Conservation (phyloP, 495 filamentous ascomycete species). For the Podospora tetraspora region DNA sequence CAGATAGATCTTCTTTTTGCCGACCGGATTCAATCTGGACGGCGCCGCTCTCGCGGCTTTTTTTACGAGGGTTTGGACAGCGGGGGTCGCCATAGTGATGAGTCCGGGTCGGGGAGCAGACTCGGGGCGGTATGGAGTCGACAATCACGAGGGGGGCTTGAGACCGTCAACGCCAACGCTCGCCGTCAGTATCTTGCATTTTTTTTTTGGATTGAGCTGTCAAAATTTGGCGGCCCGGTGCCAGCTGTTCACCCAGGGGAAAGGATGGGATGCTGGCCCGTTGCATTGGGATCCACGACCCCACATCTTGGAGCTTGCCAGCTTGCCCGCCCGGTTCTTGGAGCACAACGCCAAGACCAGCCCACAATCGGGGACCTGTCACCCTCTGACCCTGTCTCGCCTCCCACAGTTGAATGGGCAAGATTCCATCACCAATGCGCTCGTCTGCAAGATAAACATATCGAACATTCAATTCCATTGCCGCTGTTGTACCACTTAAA, state of each 20-base stretch:
- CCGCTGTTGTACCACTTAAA: neutral
- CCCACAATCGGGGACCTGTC: neutral
- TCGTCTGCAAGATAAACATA: neutral
- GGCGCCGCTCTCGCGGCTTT: neutral
- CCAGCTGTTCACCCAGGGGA: neutral
- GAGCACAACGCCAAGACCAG: neutral
- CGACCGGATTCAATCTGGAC: conserved; percentile 21
- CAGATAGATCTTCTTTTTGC: conserved; percentile 64
- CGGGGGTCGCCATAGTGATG: conserved; percentile 13
- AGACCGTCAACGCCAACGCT: neutral
- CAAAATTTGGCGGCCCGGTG: neutral
- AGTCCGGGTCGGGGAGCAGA: neutral
- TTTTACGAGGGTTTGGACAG: neutral
- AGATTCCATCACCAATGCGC: neutral
- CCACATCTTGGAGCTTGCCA: neutral
- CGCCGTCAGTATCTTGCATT: neutral
- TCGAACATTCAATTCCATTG: neutral
- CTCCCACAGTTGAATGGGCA: neutral
- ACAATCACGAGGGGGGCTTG: neutral
- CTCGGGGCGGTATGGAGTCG: neutral
- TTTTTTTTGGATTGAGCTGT: neutral
- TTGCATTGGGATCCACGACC: neutral
- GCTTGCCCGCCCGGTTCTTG: neutral
- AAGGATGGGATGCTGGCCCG: too few relatives aligned
- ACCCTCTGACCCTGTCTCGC: too few relatives aligned